Base-by-base conservation (phyloP, 202 grass and related monocot genomes). In the Carex arenaria region DNA sequence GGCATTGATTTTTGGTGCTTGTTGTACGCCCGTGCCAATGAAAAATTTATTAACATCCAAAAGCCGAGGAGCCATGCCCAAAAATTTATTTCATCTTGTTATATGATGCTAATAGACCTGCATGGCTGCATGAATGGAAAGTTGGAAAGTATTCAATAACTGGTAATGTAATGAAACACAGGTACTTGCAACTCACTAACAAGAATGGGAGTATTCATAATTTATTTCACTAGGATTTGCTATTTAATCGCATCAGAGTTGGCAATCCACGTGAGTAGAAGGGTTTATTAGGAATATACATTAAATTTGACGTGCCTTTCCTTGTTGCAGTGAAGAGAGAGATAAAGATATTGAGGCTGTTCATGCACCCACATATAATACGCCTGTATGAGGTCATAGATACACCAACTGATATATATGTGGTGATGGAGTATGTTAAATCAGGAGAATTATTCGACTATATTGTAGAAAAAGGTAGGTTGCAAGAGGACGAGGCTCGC, bases 311-410 rank as follows among this genome's bases (percentile, higher is more conserved):
- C 69, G 1, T 72, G 19, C 3, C 0, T 78, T 89, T 18, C 38
- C 72, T n/a, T 84, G 32, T 90, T 86, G 84, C 69, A 97, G 94
- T 97, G 11, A 94, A 92, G 79, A 86, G 94, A 85, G 94, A 97
- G 82, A 97, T 97, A 79, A 97, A 97, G 84, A 97, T 97, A 93
- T 83, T 97, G 64, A 91, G 92, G 81, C 65, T 97, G 31, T 97
- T 97, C 83, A 97, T 97, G 94, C 94, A 97, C 51, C 94, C 94
- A 0, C 94, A 97, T 82, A 97, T 97, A 66, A 97, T 97, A 74
- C 92, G 92, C 45, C 92, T 97, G 73, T 97, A 97, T 88, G 94
- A 97, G 71, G 94, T 97, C 45, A 97, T 97, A 78, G 94, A 97
- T 63, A 92, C 92, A 14, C 90, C 78, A 15, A 72, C 92, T 65